A percentile compares a stretch with the other conserved stretches of the same genome.
Conservation (phyloP, 345 rosid species). For the Chamaenerion angustifolium region DNA sequence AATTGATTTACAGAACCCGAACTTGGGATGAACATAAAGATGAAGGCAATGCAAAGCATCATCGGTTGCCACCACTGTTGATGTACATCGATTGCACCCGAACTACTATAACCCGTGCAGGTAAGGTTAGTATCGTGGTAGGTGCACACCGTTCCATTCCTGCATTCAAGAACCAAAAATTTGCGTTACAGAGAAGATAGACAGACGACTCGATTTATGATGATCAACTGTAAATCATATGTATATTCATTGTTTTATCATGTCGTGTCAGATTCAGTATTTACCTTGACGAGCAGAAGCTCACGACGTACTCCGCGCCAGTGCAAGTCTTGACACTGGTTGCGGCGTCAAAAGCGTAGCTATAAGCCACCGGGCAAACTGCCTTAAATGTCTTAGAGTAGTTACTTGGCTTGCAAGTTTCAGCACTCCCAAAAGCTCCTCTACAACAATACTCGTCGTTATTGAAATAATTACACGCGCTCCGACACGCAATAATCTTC, state of each 20-base stretch:
- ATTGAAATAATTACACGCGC: constrained; percentile 39
- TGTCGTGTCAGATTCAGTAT: too few species aligned
- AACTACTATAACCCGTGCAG: constrained; percentile 6
- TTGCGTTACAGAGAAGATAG: too few species aligned
- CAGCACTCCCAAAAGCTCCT: constrained; percentile 25
- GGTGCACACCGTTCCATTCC: constrained; percentile 5
- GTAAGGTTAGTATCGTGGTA: constrained; percentile 10
- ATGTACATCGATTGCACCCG: constrained; percentile 6
- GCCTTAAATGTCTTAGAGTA: constrained; percentile 46
- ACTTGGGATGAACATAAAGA: neutral
- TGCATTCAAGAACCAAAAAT: too few species aligned
- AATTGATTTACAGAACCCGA: constrained; percentile 4
- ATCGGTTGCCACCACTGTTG: too few species aligned
- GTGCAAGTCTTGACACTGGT: constrained; percentile 43
- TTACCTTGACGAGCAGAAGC: constrained; percentile 49
- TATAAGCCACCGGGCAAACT: constrained; percentile 47
- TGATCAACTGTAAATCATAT: too few species aligned
- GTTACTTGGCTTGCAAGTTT: constrained; percentile 28
- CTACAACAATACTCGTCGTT: constrained; percentile 48
- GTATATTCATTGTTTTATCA: too few species aligned
- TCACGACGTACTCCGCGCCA: constrained; percentile 27
- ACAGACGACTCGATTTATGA: too few species aligned
- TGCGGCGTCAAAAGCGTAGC: constrained; percentile 38
- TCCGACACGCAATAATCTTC: constrained; percentile 39
- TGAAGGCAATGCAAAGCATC: neutral